Percentiles rank a stretch among this genome's conserved stretches.
Evolutionary conservation across 1,284 basidiomycete species (phyloP).

Genomic region (Malassezia sp.): DNA sequence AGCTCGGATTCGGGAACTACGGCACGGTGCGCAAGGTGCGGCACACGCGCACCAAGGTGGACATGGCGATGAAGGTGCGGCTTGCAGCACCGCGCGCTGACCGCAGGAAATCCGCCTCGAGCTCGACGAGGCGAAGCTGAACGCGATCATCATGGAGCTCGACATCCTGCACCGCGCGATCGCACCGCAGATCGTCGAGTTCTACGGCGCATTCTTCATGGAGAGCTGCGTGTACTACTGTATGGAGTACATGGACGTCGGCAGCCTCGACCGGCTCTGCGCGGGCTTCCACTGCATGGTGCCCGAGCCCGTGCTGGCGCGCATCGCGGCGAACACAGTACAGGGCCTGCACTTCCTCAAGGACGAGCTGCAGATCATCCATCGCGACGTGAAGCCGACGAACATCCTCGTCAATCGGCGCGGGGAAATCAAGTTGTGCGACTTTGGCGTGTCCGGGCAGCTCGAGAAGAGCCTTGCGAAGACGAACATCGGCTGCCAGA

Average conservation of each 20-base stretch:
- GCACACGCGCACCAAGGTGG: constrained; percentile 84
- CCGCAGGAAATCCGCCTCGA: constrained; percentile 98
- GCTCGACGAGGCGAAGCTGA: constrained; percentile 82
- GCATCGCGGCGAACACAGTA: constrained; percentile 72
- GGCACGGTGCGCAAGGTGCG: constrained; percentile 91
- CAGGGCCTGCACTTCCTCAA: constrained; percentile 90
- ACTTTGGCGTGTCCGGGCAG: constrained; percentile 96
- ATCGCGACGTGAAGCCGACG: constrained; percentile 94
- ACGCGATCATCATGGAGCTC: constrained; percentile 95
- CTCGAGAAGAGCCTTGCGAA: constrained; percentile 90
- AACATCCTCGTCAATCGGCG: constrained; percentile 83
- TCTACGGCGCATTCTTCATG: constrained; percentile 97
- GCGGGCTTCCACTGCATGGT: constrained; percentile 49
- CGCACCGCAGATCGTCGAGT: constrained; percentile 85
- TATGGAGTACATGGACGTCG: constrained; percentile 99
- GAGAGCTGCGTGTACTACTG: constrained; percentile 98
- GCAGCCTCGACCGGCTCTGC: constrained; percentile 71
- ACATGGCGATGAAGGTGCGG: constrained; percentile 99
- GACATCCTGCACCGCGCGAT: constrained; percentile 90
- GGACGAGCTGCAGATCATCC: constrained; percentile 91
- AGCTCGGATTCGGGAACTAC: constrained; percentile 90
- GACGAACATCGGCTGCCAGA: constrained; percentile 97
- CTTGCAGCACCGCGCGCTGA: too few relatives aligned
- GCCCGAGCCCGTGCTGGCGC: constrained; percentile 72
- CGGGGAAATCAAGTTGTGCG: constrained; percentile 86